Evolutionary conservation across 495 filamentous ascomycete species (phyloP), one percentile per base, ranked within the genome.

Genomic region (Antarctomyces pellizariae): DNA sequence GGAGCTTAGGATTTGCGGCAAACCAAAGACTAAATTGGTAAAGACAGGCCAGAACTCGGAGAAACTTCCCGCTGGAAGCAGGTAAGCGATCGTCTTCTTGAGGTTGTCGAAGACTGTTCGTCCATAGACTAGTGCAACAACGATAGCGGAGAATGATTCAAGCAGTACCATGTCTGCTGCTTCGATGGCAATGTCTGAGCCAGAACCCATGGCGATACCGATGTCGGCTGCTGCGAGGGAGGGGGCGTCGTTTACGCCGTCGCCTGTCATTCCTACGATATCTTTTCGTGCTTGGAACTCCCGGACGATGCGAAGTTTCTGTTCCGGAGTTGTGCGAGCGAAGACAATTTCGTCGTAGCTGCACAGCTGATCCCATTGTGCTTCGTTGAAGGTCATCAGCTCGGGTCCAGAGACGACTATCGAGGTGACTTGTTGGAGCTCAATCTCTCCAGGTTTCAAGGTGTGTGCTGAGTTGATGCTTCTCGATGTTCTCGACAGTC

Each of bases 11-110:
- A 68, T 56, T 34, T 73, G 67, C 2, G 72, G 73, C 10, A 77
- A 44, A 2, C 73, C 72, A 35, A 77, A 68, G 3, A 67, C 24
- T 14, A 77, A 62, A 32, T 67, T 73, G 6, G 59, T 66, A 38
- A 75, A 49, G 9, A 77, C 62, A 0, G 72, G 71, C 70, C 67
- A 76, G 45, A 76, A 64, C 36, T 76, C 71, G 7, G 57, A 62
- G 42, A 72, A 77, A 13, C 50, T 57, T 3, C 71, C 71, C 1
- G 72, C 63, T 26, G 73, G 55, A 0, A 68, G 55, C 1, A 70
- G 45, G 28, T 69, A 67, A 1, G 45, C 40, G 14, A 66, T 54
- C 0, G 54, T 59, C 43, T 69, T 67, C 34, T 64, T 57, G 2
- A 65, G 39, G 35, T 67, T 67, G 29, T 65, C 52, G 36, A 60